Evolutionary conservation across 352 stramenopile species (phyloP).

Genomic region (Pythium sp.): DNA sequence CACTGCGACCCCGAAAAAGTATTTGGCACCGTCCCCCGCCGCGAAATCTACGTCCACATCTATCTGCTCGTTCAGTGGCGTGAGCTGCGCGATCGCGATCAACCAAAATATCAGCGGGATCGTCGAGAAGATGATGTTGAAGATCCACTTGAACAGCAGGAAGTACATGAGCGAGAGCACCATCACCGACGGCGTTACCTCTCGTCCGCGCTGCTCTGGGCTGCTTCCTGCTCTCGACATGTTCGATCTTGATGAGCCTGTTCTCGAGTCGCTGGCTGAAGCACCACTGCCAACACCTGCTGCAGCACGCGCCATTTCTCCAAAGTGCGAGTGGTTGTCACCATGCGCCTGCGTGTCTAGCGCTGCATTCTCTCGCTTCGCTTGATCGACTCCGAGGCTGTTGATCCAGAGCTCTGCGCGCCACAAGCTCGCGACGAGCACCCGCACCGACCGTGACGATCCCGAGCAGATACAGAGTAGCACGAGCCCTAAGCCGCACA

Average conservation of each 20-base stretch:
- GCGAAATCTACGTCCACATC: slow-evolving; percentile 9
- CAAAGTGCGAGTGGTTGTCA: slow-evolving; percentile 12
- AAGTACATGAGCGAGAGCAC: slow-evolving; percentile 67
- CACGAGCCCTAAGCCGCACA: slow-evolving; percentile 32
- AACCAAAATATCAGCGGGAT: slow-evolving; percentile 49
- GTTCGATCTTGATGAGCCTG: slow-evolving; percentile 1
- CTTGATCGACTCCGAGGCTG: slow-evolving; percentile 19
- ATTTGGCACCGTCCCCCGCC: slow-evolving; percentile 20
- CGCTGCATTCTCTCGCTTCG: slow-evolving; percentile 11
- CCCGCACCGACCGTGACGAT: slow-evolving; percentile 32
- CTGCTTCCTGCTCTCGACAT: slow-evolving; percentile 3
- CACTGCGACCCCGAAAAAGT: slow-evolving; percentile 46
- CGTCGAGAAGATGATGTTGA: slow-evolving; percentile 53
- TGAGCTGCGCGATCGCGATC: slow-evolving; percentile 38
- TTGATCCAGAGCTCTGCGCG: slow-evolving; percentile 56
- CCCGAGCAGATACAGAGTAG: slow-evolving; percentile 43
- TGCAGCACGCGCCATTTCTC: slow-evolving; percentile 6
- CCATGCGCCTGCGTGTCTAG: slow-evolving; percentile 18
- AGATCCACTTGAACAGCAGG: slow-evolving; percentile 59
- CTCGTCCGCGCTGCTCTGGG: slow-evolving; percentile 21
- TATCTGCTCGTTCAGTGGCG: slow-evolving; percentile 19
- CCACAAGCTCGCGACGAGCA: slow-evolving; percentile 58
- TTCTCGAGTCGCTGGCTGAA: too few relatives aligned
- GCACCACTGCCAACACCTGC: not conserved
- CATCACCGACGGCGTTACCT: slow-evolving; percentile 64